Base-by-base conservation (phyloP, 2,329 filamentous ascomycete species). In the Curvularia spicifera region DNA sequence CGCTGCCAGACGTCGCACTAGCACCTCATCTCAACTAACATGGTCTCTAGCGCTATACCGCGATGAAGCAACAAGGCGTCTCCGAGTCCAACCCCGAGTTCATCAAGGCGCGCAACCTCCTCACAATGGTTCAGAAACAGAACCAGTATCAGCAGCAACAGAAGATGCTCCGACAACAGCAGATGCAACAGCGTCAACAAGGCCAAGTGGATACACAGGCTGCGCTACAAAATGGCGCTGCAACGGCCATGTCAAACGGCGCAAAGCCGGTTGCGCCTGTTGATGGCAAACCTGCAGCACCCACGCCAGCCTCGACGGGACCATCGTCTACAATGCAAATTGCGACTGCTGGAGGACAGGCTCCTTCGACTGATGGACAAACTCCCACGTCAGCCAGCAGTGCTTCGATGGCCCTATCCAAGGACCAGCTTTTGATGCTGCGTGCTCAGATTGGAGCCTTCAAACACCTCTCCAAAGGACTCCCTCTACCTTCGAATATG, bases 361-460 rank as follows among this genome's bases (percentile, higher is more conserved):
- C 60, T 8, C 58, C 69, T 44, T 48, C 74, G n/a, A 78, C 77
- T 22, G 83, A 84, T 50, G 66, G 69, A 2, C 71, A 75, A 55
- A 75, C 74, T 8, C 68, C 71, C 1, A 74, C 69, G 4, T 75
- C 73, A 5, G 70, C 73, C 13, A 67, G 68, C 1, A 55, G 64
- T 49, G 59, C 59, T 15, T 57, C 65, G 8, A 64, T 66, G 15
- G 60, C 67, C 31, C 70, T 76, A 64, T 64, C 67, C 18, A 84
- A 85, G 24, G 90, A 95, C 56, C 95, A 99, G 75, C 81, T 97
- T 45, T 83, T 85, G 24, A 86, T 91, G 43, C 81, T 99, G 9
- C 85, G 91, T 59, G 89, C 91, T 65, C 95, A 99, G 75, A 97
- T 98, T 50, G 84, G 89, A 68, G 93, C 94, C 0, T 98, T 97